Percentiles rank a stretch among this genome's conserved stretches.
Evolutionary conservation across 495 filamentous ascomycete species (phyloP).

Genomic region (Lasiosphaeria hispida): DNA sequence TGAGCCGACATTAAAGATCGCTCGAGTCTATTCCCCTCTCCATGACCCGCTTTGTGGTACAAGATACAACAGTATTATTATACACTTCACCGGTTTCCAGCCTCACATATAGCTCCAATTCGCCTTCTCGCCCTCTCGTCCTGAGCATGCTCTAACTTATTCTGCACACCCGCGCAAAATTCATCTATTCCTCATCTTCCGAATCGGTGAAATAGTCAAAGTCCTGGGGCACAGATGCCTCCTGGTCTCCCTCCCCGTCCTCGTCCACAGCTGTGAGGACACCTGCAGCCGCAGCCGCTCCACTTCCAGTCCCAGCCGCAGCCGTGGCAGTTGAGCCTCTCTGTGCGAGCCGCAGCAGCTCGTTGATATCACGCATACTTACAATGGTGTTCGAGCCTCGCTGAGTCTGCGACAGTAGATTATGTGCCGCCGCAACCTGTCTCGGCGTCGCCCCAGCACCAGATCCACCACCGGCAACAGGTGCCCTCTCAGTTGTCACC

Average conservation of each 20-base stretch:
- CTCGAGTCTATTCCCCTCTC: not conserved
- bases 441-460: slow-evolving; percentile 20
- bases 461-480: slow-evolving; percentile 37
- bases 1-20: not conserved
- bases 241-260: slow-evolving; percentile 78
- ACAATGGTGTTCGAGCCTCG: slow-evolving; percentile 1
- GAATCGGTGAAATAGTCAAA: slow-evolving; percentile 85
- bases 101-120: no score
- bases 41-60: not conserved
- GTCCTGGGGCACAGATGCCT: slow-evolving; percentile 73
- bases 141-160: no score
- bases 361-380: slow-evolving; percentile 36
- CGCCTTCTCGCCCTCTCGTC: no score
- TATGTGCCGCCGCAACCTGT: slow-evolving; percentile 16
- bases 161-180: not conserved
- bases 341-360: slow-evolving; percentile 23
- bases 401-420: slow-evolving; percentile 14
- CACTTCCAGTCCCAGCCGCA: slow-evolving; percentile 36
- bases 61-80: not conserved
- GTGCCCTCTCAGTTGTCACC: slow-evolving; percentile 62
- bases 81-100: no score
- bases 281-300: slow-evolving; percentile 72
- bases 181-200: slow-evolving; percentile 51
- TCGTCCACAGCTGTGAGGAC: slow-evolving; percentile 83
- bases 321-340: slow-evolving; percentile 16